These are phyloP conservation scores for Microsporum audouinii DNA, from an alignment of 2,329 filamentous ascomycete species.

Conservation along the genomic window DNA sequence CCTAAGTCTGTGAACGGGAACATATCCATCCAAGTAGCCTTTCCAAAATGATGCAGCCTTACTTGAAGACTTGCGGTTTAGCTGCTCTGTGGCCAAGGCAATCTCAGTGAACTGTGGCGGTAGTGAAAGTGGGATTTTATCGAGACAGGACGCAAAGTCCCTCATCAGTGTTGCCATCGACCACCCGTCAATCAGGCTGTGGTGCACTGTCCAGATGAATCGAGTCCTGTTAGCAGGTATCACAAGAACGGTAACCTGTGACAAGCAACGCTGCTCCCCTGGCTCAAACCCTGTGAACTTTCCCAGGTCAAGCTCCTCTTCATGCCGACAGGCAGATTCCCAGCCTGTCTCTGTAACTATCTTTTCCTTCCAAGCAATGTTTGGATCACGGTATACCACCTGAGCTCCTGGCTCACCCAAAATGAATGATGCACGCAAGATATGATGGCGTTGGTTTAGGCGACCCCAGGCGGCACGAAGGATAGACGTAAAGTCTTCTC, in stretches of 20 bases:
- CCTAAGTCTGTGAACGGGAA: background rate
- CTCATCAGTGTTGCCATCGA: background rate
- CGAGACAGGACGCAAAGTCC: background rate
- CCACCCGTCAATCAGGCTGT: background rate
- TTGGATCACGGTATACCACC: background rate
- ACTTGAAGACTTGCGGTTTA: background rate
- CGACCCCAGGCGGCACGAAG: background rate
- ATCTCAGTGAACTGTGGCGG: background rate
- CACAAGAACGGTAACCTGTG: background rate
- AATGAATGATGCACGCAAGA: background rate
- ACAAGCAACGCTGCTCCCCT: background rate
- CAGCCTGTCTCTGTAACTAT: background rate
- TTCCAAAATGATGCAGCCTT: background rate
- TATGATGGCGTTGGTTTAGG: background rate
- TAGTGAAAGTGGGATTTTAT: background rate
- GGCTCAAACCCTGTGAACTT: background rate
- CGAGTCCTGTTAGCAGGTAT: background rate
- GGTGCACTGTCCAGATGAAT: background rate
- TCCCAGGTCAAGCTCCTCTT: background rate
- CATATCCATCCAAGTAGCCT: background rate
- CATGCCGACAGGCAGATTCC: background rate
- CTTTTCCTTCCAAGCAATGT: background rate
- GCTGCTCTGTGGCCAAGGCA: background rate
- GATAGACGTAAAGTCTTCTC: background rate
- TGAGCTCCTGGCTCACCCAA: background rate